Conservation (phyloP, 345 rosid species). For the Heritiera littoralis region DNA sequence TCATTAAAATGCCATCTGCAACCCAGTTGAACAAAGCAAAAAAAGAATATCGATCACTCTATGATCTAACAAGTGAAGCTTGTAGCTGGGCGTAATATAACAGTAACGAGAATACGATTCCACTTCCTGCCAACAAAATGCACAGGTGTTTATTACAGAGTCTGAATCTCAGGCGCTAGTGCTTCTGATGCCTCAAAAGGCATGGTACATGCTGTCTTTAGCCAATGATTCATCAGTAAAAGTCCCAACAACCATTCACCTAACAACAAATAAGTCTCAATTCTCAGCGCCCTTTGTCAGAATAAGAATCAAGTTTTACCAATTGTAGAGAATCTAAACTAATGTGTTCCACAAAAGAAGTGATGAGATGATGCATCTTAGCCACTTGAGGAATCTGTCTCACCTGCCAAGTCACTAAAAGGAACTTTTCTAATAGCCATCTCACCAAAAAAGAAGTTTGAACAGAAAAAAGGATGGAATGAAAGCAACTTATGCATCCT, state of each 20-base stretch:
- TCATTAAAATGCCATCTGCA: neutral
- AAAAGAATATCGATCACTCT: neutral
- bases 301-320: neutral
- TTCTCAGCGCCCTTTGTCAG: neutral
- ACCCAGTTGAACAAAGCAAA: neutral
- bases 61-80: neutral
- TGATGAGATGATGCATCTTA: neutral
- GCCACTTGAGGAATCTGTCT: constrained; percentile 2
- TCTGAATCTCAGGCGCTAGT: neutral
- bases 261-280: neutral
- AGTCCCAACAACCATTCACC: neutral
- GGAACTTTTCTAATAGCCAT: constrained; percentile 2
- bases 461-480: neutral
- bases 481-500: constrained; percentile 12
- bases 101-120: neutral
- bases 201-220: neutral
- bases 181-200: neutral
- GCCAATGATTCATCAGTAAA: neutral
- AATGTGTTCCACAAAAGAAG: neutral
- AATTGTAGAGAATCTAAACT: neutral
- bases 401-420: constrained; percentile 16
- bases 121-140: neutral
- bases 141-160: neutral
- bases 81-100: neutral
- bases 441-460: constrained; percentile 17